Conservation (phyloP, 257 asterid species). For the Ajuga chamaepitys region DNA sequence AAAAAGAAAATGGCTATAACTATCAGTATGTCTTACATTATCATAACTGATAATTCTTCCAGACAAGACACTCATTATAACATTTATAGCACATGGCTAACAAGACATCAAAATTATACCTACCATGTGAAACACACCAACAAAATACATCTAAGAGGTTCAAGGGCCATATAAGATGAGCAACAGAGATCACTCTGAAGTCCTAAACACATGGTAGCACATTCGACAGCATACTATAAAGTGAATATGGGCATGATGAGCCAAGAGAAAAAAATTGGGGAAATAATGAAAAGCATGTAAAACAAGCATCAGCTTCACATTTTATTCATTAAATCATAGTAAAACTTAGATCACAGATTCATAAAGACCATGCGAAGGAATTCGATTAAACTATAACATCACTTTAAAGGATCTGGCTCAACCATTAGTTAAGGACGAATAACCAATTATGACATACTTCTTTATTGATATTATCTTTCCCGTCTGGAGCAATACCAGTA, state of each 20-base stretch:
- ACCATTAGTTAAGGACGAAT: slow-evolving; percentile 16
- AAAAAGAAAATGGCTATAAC: neutral
- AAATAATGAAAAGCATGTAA: neutral
- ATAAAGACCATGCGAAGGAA: slow-evolving; percentile 9
- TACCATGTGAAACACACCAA: neutral
- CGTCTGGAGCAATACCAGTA: slow-evolving; percentile 23
- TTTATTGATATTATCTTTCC: slow-evolving; percentile 20
- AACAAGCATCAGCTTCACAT: slow-evolving; percentile 1
- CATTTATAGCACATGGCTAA: neutral
- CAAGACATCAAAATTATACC: neutral
- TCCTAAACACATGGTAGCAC: neutral
- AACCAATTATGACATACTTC: slow-evolving; percentile 32
- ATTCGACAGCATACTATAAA: neutral
- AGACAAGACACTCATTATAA: neutral
- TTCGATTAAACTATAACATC: neutral
- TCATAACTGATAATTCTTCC: neutral
- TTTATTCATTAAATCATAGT: neutral
- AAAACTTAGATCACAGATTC: neutral
- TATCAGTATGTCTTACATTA: neutral
- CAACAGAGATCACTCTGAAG: neutral
- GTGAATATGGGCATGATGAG: neutral
- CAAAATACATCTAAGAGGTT: neutral
- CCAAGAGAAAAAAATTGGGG: neutral
- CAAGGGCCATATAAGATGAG: neutral
- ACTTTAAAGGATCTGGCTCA: slow-evolving; percentile 19